Percentiles rank a stretch among this genome's conserved stretches.
These are phyloP conservation scores for Fusarium sp. DNA, from an alignment of 2,329 filamentous ascomycete genomes.

Conservation along the genomic window DNA sequence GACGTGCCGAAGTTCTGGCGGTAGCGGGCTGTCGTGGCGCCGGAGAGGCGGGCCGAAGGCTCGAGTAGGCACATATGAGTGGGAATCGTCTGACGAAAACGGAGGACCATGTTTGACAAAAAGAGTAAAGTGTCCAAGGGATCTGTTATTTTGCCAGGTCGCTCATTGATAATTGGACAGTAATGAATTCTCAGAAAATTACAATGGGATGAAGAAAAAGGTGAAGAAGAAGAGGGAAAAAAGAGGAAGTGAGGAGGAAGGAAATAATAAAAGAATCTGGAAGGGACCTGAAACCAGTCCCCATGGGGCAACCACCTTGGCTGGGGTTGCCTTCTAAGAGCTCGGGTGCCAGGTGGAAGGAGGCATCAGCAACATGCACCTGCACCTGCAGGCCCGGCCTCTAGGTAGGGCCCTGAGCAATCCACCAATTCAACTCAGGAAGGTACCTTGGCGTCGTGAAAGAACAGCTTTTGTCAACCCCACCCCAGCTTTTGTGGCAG, in stretches of 20 bases:
- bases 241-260: background rate
- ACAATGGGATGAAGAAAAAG: constrained; percentile 13
- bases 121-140: constrained; percentile 23
- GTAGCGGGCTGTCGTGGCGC: constrained; percentile 42
- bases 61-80: constrained; percentile 36
- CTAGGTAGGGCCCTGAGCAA: constrained; percentile 5
- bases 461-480: constrained; percentile 26
- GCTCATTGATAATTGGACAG: background rate
- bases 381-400: constrained; percentile 23
- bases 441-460: constrained; percentile 26
- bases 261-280: background rate
- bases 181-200: background rate
- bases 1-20: constrained; percentile 44
- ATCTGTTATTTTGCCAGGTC: background rate
- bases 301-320: constrained; percentile 27
- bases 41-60: constrained; percentile 52
- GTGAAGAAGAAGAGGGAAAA: constrained; percentile 16
- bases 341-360: background rate
- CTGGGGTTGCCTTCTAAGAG: constrained; percentile 17
- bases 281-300: constrained; percentile 20
- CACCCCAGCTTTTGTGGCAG: constrained; percentile 38
- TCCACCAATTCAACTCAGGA: constrained; percentile 33
- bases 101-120: constrained; percentile 22
- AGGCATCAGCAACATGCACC: constrained; percentile 1
- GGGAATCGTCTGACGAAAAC: constrained; percentile 41